A percentile compares a stretch with the other conserved stretches of the same genome.
Conservation (phyloP, 108 stramenopile species). For the Cyclotella cryptica region DNA sequence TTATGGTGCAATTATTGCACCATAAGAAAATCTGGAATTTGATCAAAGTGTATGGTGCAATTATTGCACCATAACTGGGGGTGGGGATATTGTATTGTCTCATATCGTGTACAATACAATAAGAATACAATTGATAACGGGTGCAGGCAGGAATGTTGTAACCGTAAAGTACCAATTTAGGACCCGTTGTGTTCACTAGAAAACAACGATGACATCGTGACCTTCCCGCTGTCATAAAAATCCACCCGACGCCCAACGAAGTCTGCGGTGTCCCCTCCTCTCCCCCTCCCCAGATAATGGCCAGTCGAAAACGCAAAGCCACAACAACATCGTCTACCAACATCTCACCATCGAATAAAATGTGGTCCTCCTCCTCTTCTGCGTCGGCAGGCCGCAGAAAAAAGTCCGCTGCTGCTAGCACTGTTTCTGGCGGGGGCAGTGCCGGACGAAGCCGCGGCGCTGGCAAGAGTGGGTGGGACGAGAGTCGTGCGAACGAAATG, state of each 20-base stretch:
- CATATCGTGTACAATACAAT: no score
- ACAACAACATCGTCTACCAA: conserved; percentile 2
- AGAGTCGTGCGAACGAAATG: conserved; percentile 43
- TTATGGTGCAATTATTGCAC: no score
- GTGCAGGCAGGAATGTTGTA: no score
- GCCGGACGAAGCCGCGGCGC: neutral
- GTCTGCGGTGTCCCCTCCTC: neutral
- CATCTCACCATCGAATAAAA: conserved; percentile 6
- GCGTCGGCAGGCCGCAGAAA: conserved; percentile 14
- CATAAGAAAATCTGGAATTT: no score
- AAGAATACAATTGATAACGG: no score
- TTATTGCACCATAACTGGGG: no score
- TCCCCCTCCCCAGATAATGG: conserved; percentile 12
- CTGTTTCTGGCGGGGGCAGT: neutral
- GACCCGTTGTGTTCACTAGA: no score
- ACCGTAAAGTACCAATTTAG: no score
- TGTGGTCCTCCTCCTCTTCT: conserved; percentile 14
- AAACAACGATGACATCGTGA: no score
- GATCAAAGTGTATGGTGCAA: no score
- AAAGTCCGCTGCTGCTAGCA: neutral
- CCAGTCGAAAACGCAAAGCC: conserved; percentile 29
- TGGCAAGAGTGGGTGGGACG: conserved; percentile 14
- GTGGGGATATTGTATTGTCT: no score
- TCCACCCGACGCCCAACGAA: neutral
- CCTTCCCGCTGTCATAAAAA: no score